Evolutionary conservation across 23 red algal species (phyloP).

Genomic region (Gracilaria gracilis): DNA sequence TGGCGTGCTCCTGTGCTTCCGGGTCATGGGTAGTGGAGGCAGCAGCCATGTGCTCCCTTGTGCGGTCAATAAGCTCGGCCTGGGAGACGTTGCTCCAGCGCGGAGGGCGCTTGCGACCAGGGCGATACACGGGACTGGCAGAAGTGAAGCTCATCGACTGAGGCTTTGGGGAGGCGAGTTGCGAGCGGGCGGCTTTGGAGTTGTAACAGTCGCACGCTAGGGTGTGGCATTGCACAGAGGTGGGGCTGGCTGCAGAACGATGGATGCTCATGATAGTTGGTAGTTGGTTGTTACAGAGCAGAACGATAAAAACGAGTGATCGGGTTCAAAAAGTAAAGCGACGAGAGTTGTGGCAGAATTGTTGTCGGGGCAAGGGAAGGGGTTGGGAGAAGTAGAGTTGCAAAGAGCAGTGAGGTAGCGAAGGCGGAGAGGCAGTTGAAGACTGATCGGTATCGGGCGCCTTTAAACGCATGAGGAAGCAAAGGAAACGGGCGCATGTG

Average conservation of each 20-base stretch:
- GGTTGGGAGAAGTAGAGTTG: no score
- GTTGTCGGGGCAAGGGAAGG: no score
- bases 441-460: no score
- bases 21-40: background rate
- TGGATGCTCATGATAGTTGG: background rate
- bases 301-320: no score
- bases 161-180: background rate
- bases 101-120: background rate
- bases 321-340: no score
- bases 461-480: no score
- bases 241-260: background rate
- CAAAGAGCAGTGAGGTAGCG: no score
- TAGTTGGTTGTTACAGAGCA: background rate
- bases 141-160: background rate
- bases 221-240: background rate
- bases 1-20: background rate
- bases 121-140: background rate
- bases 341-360: no score
- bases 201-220: background rate
- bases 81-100: slow-evolving; percentile 13
- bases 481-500: no score
- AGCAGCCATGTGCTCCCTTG: background rate
- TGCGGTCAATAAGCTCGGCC: slow-evolving; percentile 21
- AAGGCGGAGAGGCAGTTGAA: no score
- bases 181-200: background rate